Evolutionary conservation across 768 basidiomycete genomes (phyloP).

Genomic region (Lentinula raphanica): DNA sequence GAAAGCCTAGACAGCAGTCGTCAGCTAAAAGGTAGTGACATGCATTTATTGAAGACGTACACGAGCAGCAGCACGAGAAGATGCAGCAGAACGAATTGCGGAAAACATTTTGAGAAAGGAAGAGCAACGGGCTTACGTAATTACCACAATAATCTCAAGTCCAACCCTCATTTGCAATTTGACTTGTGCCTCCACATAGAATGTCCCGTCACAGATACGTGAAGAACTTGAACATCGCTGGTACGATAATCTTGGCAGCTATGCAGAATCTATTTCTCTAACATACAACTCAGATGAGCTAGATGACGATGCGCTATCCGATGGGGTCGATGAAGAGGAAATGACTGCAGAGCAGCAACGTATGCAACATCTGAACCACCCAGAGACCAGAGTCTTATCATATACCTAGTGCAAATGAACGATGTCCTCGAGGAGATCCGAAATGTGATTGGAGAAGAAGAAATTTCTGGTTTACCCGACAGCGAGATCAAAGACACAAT

Average conservation of each 20-base stretch:
- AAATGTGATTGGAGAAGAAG: slow-evolving; percentile 59
- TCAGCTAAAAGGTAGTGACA: background rate
- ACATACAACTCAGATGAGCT: slow-evolving; percentile 59
- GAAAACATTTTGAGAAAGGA: slow-evolving; percentile 42
- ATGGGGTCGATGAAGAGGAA: slow-evolving; percentile 65
- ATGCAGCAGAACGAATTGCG: slow-evolving; percentile 37
- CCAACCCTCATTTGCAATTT: too few species aligned
- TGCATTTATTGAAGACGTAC: slow-evolving; percentile 30
- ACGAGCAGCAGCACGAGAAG: slow-evolving; percentile 37
- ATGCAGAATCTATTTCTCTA: background rate
- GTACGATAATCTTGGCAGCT: slow-evolving; percentile 27
- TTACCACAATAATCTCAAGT: background rate
- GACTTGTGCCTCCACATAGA: slow-evolving; percentile 11
- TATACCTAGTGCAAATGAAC: slow-evolving; percentile 52
- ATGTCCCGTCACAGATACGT: slow-evolving; percentile 95
- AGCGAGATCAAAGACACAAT: slow-evolving; percentile 69
- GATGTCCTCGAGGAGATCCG: slow-evolving; percentile 67
- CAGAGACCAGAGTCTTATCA: background rate
- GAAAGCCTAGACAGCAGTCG: slow-evolving; percentile 47
- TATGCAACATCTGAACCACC: slow-evolving; percentile 24
- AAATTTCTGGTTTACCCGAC: slow-evolving; percentile 66
- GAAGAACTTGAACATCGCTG: slow-evolving; percentile 77
- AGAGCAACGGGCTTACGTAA: slow-evolving; percentile 8
- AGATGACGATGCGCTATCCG: slow-evolving; percentile 74
- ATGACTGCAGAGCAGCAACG: slow-evolving; percentile 83